Percentiles rank a stretch among this genome's conserved stretches.
Evolutionary conservation across 73 alveolate species (phyloP).

Genomic region (Urostyla sp.): DNA sequence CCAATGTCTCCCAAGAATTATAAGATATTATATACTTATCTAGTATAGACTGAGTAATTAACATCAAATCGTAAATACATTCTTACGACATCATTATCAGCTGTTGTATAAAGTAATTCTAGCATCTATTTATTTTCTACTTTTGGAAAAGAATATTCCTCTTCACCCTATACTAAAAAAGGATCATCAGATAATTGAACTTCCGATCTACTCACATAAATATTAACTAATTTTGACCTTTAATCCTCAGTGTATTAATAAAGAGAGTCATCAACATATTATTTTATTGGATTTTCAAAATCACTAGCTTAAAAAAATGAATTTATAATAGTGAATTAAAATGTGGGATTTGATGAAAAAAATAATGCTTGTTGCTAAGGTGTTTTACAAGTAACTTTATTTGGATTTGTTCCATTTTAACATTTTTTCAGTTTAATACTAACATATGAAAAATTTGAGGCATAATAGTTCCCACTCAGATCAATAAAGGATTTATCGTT

Average conservation of each 20-base stretch:
- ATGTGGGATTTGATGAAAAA: background rate
- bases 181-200: constrained; percentile 8
- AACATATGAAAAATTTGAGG: constrained; percentile 14
- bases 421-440: constrained; percentile 9
- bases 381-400: constrained; percentile 8
- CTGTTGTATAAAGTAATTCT: background rate
- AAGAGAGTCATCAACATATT: constrained; percentile 34
- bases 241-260: constrained; percentile 11
- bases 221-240: constrained; percentile 2
- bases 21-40: constrained; percentile 21
- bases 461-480: constrained; percentile 19
- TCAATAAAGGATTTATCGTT: background rate
- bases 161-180: constrained; percentile 9
- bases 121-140: constrained; percentile 19
- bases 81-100: background rate
- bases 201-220: constrained; percentile 8
- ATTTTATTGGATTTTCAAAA: constrained; percentile 8
- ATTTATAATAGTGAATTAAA: constrained; percentile 7
- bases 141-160: constrained; percentile 10
- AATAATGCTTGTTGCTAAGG: background rate
- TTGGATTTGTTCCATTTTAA: background rate
- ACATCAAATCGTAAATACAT: constrained; percentile 14
- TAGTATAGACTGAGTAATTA: constrained; percentile 24
- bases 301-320: constrained; percentile 42
- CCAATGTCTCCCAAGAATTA: constrained; percentile 35